These are phyloP conservation scores for Trametes elegans DNA, from an alignment of 768 basidiomycete species.

Conservation along the genomic window DNA sequence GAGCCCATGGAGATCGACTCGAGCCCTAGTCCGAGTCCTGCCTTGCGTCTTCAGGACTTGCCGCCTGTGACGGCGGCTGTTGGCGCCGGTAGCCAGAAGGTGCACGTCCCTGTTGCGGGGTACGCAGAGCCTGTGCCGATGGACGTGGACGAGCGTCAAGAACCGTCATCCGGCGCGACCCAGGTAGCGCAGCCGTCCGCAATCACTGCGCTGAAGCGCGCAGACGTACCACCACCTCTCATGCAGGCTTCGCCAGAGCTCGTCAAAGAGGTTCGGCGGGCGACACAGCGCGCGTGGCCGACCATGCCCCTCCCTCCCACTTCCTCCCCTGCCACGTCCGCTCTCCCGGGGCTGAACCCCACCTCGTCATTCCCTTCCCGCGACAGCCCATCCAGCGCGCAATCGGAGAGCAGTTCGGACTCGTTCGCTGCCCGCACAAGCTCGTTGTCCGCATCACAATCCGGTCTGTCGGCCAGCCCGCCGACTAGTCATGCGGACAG, in stretches of 20 bases:
- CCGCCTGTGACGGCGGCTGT: constrained; percentile 23
- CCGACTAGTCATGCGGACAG: constrained; percentile 20
- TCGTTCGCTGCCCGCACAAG: constrained; percentile 7
- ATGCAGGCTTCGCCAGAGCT: constrained; percentile 24
- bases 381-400: neutral
- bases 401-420: constrained; percentile 15
- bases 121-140: constrained; percentile 25
- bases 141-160: constrained; percentile 27
- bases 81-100: constrained; percentile 16
- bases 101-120: constrained; percentile 26
- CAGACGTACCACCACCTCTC: neutral
- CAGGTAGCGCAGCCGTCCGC: neutral
- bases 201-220: neutral
- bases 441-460: neutral
- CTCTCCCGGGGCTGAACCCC: neutral
- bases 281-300: constrained; percentile 11
- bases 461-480: constrained; percentile 13
- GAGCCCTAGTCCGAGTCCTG: constrained; percentile 9
- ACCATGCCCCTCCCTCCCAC: neutral
- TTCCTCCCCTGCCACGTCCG: neutral
- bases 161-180: neutral
- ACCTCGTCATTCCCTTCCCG: neutral
- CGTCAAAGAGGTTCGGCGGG: constrained; percentile 24
- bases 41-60: neutral
- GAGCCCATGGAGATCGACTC: constrained; percentile 23